These are phyloP conservation scores for Setaria viridis DNA, from an alignment of 202 grass and related monocot genomes.

Conservation along the genomic window DNA sequence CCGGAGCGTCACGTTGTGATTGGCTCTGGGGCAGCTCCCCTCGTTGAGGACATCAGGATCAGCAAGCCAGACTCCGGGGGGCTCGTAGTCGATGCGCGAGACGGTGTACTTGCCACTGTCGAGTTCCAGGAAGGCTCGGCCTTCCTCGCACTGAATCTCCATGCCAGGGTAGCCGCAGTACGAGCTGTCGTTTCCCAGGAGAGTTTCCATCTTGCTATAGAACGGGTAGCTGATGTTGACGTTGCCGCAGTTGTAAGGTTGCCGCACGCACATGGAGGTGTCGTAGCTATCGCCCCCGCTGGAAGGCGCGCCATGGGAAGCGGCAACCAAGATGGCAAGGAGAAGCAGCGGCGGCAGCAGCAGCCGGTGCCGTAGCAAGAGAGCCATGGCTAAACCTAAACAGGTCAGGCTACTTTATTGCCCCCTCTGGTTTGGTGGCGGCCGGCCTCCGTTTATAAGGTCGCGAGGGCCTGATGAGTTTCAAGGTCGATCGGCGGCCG, in stretches of 20 bases:
- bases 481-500: background rate
- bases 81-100: background rate
- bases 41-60: background rate
- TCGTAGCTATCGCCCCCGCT: background rate
- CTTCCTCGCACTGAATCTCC: slow-evolving; percentile 29
- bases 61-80: background rate
- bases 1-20: slow-evolving; percentile 7
- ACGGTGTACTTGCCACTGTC: slow-evolving; percentile 8
- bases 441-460: slow-evolving; percentile 13
- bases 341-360: slow-evolving; percentile 9
- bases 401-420: too few species aligned
- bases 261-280: background rate
- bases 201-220: fast-evolving
- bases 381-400: slow-evolving; percentile 3
- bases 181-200: background rate
- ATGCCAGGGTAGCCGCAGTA: slow-evolving; percentile 60
- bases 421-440: background rate
- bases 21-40: background rate
- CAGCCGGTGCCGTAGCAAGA: background rate
- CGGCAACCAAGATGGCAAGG: background rate
- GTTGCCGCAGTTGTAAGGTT: background rate
- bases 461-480: background rate
- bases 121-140: background rate
- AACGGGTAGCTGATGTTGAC: slow-evolving; percentile 50
- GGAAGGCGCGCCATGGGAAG: background rate